Evolutionary conservation across 345 rosid genomes (phyloP), one percentile per base, ranked within the genome.

Genomic region (Citrus reticulata): DNA sequence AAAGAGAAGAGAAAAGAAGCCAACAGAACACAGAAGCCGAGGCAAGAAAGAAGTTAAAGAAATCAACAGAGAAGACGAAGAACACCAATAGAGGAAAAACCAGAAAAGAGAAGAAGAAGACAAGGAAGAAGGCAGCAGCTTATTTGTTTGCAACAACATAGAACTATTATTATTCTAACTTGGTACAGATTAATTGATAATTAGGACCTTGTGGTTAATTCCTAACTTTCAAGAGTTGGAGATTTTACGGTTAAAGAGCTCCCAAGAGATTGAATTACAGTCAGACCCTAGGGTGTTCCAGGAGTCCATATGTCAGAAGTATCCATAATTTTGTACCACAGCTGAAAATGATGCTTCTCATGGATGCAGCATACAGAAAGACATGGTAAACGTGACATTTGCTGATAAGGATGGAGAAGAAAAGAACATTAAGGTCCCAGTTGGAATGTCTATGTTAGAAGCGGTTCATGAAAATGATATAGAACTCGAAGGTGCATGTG

Each of bases 401-500:
- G 89, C 92, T 69, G 97, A 91, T 75, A 96, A 94, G 86, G 93
- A 94, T 82, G 98, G 98, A 71, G 97, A 94, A 79, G 99, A 94
- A 82, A 57, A 73, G 29, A 86, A 78, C 46, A 72, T 96, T 64
- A 87, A 80, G 83, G 98, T 96, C 64, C 99, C 97, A 9, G 29
- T 89, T 72, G 99, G 97, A 79, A 95, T 89, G 96, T 90, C 93
- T 10, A 88, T 92, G 87, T 82, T 93, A 57, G 97, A 94, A 90
- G 97, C 99, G 74, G 99, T 97, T 74, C 95, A 91, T 78, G 88
- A 92, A 85, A 91, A 92, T 75, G 98, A 94, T 78, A 91, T 96
- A 66, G 97, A 96, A 69, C 97, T 96, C 2, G 98, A 95, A 92
- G 98, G 98, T 78, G 98, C 98, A 35, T 93, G 99, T 76, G 99